Evolutionary conservation across 306 rosid species (phyloP).

Genomic region (Sophora flavescens): DNA sequence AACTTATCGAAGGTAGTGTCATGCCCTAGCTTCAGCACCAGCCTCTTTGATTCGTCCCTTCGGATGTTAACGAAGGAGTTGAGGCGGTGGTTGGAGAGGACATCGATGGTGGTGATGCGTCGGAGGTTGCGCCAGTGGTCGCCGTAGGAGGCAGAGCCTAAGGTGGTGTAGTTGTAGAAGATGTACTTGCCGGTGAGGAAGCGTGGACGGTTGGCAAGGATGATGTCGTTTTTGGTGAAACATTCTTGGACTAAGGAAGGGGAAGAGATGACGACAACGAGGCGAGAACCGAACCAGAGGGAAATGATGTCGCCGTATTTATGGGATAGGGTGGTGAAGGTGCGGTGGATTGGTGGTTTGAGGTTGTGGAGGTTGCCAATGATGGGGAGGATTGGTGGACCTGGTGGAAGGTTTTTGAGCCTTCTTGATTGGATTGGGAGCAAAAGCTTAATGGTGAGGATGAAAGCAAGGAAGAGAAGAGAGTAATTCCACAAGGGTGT

Average conservation of each 20-base stretch:
- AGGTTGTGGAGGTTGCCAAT: conserved; percentile 51
- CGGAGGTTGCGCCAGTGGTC: conserved; percentile 52
- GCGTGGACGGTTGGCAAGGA: conserved; percentile 25
- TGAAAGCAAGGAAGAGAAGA: conserved; percentile 21
- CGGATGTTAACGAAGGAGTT: conserved; percentile 39
- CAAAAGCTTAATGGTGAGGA: conserved; percentile 17
- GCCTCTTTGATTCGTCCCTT: conserved; percentile 26
- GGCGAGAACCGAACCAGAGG: conserved; percentile 45
- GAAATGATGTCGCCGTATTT: conserved; percentile 38
- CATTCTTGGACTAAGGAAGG: conserved; percentile 36
- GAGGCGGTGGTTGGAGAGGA: conserved; percentile 45
- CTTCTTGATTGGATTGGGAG: conserved; percentile 35
- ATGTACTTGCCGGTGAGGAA: conserved; percentile 39
- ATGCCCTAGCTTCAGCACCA: background rate
- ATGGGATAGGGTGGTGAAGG: conserved; percentile 6
- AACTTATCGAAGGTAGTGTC: background rate
- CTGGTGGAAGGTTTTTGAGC: conserved; percentile 41
- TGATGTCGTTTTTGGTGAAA: conserved; percentile 36
- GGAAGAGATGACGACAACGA: conserved; percentile 39
- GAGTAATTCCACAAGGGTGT: background rate
- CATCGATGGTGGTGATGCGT: conserved; percentile 45
- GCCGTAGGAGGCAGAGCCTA: conserved; percentile 35
- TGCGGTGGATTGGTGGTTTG: conserved; percentile 46
- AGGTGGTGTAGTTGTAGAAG: conserved; percentile 40
- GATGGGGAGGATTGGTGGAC: conserved; percentile 40